Evolutionary conservation across 208 protist species (phyloP), one percentile per base, ranked within the genome.

Genomic region (Trypanosoma caninum): DNA sequence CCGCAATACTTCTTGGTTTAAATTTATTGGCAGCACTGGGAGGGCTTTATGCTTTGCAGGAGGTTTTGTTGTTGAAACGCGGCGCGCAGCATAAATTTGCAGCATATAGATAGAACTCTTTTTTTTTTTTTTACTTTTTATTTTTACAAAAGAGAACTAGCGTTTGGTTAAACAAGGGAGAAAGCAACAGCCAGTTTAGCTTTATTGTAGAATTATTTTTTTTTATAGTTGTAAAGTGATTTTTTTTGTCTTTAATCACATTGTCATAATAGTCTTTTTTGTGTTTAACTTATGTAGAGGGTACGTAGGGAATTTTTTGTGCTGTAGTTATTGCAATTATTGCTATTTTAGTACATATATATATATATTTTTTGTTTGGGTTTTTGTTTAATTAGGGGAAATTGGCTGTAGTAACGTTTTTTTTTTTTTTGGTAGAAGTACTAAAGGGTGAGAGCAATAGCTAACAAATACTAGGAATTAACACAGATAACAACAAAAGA

Each of bases 1-100:
- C 78, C 9, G 78, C 78, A 0, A 71, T 62, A 30, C 76, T 82
- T 31, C 50, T 91, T 10, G 73, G 70, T 18, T 48, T 85, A 10
- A 83, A 88, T 62, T 64, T n/a, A 5, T 25, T 86, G 22, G 69
- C 78, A 41, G 46, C 76, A 38, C 18, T 88, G 8, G 25, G 59
- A 1, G 74, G 77, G 9, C 13, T 82, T 0, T 78, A 67, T 65
- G 69, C 65, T 20, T 50, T 82, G 2, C 44, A 69, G 6, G 62
- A 50, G 4, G 16, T 70, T 16, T 10, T 63, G 2, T 27, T 33
- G 9, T 42, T 48, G 20, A 58, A 30, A 28, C 53, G 47, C 7
- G 30, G 14, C 6, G 33, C 20, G 18, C 46, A 56, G 20, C 53
- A 51, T 16, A 48, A 27, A n/a, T 63, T 70, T 52, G 47, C 47